Conservation (phyloP, 2,329 filamentous ascomycete species). For the Claviceps paspali region DNA sequence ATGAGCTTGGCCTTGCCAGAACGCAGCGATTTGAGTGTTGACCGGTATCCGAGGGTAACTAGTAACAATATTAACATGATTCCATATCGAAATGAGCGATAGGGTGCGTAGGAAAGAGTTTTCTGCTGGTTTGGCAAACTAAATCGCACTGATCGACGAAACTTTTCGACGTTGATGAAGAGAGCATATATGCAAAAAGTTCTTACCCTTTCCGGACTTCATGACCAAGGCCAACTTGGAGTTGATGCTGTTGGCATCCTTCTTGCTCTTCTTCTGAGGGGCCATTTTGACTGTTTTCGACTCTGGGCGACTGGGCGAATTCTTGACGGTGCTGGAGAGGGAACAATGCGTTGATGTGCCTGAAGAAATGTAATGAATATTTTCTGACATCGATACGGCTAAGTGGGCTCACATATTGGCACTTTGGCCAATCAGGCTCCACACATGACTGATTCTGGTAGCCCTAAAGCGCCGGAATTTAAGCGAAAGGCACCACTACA, state of each 20-base stretch:
- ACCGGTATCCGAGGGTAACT: constrained; percentile 29
- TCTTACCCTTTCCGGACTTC: constrained; percentile 60
- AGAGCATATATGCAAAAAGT: background rate
- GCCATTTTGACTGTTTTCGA: constrained; percentile 41
- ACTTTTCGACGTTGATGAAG: no score
- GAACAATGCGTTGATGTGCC: background rate
- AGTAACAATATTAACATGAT: background rate
- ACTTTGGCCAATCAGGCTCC: background rate
- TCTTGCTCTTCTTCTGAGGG: constrained; percentile 66
- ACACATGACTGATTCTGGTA: constrained; percentile 8
- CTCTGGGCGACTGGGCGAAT: constrained; percentile 16
- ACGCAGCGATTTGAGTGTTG: constrained; percentile 66
- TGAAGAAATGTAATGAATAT: background rate
- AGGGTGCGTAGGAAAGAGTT: background rate
- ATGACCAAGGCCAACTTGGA: constrained; percentile 47
- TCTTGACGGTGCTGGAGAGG: constrained; percentile 10
- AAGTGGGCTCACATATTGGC: background rate
- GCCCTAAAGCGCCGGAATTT: constrained; percentile 27
- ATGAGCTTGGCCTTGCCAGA: constrained; percentile 97
- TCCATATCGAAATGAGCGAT: background rate
- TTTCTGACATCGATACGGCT: background rate
- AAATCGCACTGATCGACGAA: background rate
- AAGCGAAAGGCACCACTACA: constrained; percentile 17
- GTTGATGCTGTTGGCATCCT: constrained; percentile 60
- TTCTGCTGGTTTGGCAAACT: background rate